These are phyloP conservation scores for Colletotrichum sp. DNA, from an alignment of 2,329 filamentous ascomycete genomes.

Conservation along the genomic window DNA sequence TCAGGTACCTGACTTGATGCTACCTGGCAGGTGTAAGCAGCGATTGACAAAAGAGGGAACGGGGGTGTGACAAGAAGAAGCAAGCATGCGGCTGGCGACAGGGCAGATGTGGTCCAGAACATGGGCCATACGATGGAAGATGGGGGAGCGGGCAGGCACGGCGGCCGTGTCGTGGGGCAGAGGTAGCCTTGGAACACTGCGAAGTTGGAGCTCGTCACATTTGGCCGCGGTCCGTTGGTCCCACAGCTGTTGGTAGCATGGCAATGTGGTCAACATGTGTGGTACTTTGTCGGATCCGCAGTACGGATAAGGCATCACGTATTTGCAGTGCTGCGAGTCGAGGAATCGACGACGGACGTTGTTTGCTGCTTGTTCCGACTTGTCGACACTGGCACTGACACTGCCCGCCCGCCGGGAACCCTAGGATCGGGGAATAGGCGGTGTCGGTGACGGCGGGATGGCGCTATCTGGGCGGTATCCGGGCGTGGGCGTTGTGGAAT, in stretches of 20 bases:
- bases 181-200: neutral
- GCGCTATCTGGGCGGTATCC: neutral
- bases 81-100: slow-evolving; percentile 15
- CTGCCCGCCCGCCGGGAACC: neutral
- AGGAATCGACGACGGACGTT: neutral
- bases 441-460: neutral
- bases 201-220: neutral
- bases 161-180: neutral
- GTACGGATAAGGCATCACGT: neutral
- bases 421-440: neutral
- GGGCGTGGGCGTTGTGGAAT: neutral
- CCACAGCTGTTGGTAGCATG: neutral
- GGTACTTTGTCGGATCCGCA: neutral
- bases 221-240: neutral
- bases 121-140: neutral
- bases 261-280: neutral
- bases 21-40: slow-evolving; percentile 7
- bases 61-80: slow-evolving; percentile 11
- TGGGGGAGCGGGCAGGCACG: neutral
- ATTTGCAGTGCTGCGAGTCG: neutral
- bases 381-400: neutral
- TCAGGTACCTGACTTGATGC: neutral
- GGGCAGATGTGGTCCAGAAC: slow-evolving; percentile 11
- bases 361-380: neutral
- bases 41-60: slow-evolving; percentile 11